Evolutionary conservation across 2,329 filamentous ascomycete genomes (phyloP).

Genomic region (Trichophyton mentagrophytes): DNA sequence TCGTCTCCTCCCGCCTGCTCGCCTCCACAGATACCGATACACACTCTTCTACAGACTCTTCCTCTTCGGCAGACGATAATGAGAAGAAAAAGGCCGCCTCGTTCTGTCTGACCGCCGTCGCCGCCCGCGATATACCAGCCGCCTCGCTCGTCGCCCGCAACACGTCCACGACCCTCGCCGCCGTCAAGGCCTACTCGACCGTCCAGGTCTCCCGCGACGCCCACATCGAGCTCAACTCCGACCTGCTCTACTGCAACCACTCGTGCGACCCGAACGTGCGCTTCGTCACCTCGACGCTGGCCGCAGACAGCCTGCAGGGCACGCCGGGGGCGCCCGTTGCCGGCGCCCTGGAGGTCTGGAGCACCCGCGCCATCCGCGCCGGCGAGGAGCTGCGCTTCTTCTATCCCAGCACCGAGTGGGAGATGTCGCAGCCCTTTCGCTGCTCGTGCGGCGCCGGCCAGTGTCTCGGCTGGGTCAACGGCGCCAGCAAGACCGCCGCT

Average conservation of each 20-base stretch:
- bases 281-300: constrained; percentile 40
- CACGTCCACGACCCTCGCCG: constrained; percentile 33
- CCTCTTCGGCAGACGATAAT: constrained; percentile 1
- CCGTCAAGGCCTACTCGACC: constrained; percentile 45
- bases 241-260: constrained; percentile 56
- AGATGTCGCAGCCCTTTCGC: constrained; percentile 58
- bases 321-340: constrained; percentile 16
- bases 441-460: constrained; percentile 47
- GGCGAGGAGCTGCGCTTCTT: constrained; percentile 47
- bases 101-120: constrained; percentile 50
- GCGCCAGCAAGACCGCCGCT: constrained; percentile 47
- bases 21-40: background rate
- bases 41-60: background rate
- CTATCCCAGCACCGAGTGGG: constrained; percentile 63
- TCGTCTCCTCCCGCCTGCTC: background rate
- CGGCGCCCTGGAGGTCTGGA: constrained; percentile 14
- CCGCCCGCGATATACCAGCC: constrained; percentile 43
- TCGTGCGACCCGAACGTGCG: constrained; percentile 54
- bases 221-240: constrained; percentile 53
- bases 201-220: constrained; percentile 46
- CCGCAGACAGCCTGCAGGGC: constrained; percentile 45
- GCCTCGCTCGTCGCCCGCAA: constrained; percentile 56
- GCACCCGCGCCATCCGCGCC: constrained; percentile 12
- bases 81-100: constrained; percentile 24
- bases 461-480: constrained; percentile 51